Evolutionary conservation across 1,139 yeast genomes (phyloP).

Genomic region (Kluyveromyces marxianus): DNA sequence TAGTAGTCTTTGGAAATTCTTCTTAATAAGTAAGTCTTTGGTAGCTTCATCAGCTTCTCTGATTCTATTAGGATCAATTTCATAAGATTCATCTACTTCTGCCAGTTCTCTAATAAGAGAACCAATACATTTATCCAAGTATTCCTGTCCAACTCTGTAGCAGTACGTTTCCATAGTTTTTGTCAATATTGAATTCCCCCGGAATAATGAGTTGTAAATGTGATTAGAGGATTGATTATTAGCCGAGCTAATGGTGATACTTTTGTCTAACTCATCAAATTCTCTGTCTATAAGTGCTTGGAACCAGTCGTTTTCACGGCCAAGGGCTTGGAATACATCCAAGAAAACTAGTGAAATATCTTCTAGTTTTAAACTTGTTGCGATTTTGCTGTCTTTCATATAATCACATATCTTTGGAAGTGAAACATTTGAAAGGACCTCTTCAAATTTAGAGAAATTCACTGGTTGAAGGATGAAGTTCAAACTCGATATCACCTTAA

Average conservation of each 20-base stretch:
- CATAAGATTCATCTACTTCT: conserved; percentile 48
- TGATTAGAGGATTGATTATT: conserved; percentile 26
- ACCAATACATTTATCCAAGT: conserved; percentile 66
- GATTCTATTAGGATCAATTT: conserved; percentile 60
- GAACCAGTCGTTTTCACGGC: conserved; percentile 63
- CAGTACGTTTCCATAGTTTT: conserved; percentile 75
- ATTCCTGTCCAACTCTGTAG: conserved; percentile 70
- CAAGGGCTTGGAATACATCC: conserved; percentile 59
- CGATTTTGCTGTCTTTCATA: conserved; percentile 32
- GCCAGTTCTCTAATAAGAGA: conserved; percentile 53
- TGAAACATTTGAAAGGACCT: conserved; percentile 45
- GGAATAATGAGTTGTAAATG: conserved; percentile 65
- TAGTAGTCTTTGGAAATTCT: conserved; percentile 47
- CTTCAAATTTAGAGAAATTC: conserved; percentile 55
- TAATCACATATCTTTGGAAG: conserved; percentile 31
- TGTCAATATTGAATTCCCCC: conserved; percentile 79
- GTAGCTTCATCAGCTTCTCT: conserved; percentile 37
- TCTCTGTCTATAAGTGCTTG: conserved; percentile 61
- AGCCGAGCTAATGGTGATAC: conserved; percentile 16
- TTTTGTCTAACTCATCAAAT: conserved; percentile 38
- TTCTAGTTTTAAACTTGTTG: conserved; percentile 39
- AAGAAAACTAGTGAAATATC: conserved; percentile 46
- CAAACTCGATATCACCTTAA: conserved; percentile 48
- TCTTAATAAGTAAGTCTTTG: conserved; percentile 35
- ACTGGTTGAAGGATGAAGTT: conserved; percentile 53